Evolutionary conservation across 2,329 filamentous ascomycete genomes (phyloP).

Genomic region (Diaporthe humulicola): DNA sequence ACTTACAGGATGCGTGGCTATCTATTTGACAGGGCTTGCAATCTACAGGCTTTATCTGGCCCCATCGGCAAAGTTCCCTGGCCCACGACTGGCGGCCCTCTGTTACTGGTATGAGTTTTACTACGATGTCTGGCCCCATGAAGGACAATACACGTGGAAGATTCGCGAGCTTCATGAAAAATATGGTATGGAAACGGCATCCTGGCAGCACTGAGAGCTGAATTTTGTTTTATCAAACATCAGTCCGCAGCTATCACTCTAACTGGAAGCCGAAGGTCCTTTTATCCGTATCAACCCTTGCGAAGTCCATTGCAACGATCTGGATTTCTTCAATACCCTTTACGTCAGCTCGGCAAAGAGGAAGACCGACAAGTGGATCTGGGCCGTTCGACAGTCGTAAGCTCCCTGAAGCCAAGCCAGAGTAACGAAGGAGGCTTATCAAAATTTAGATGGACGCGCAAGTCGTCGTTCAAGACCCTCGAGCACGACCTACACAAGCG

Average conservation of each 20-base stretch:
- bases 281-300: conserved; percentile 26
- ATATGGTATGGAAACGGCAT: background rate
- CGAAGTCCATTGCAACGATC: conserved; percentile 23
- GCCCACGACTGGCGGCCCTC: background rate
- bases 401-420: background rate
- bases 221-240: background rate
- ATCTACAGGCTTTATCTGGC: conserved; percentile 11
- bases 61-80: conserved; percentile 12
- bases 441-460: background rate
- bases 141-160: conserved; percentile 17
- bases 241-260: background rate
- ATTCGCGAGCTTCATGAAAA: background rate
- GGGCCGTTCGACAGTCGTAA: conserved; percentile 22
- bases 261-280: background rate
- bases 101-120: conserved; percentile 24
- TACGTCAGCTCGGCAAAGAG: conserved; percentile 12
- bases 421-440: background rate
- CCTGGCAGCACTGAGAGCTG: too few relatives aligned
- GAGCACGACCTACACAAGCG: conserved; percentile 3
- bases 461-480: conserved; percentile 9
- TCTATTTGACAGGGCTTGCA: background rate
- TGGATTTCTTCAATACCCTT: conserved; percentile 6
- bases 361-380: conserved; percentile 18
- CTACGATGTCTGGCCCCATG: conserved; percentile 19
- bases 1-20: background rate